A percentile compares a stretch with the other conserved stretches of the same genome.
These are phyloP conservation scores for Mycena pura DNA, from an alignment of 768 basidiomycete genomes.

Conservation along the genomic window DNA sequence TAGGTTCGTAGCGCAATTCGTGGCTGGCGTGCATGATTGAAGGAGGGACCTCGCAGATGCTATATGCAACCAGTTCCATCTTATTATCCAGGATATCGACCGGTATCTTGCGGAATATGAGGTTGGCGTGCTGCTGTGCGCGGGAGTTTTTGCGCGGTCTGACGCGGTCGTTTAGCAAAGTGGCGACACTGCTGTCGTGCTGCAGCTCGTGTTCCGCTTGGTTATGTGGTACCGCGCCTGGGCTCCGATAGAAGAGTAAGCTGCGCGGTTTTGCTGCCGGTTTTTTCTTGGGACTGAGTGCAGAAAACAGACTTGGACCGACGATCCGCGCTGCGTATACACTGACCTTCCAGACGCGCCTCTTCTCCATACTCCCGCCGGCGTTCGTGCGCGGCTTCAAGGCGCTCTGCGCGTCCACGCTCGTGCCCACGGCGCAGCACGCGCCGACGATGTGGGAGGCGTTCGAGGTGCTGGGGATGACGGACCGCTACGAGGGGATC, in stretches of 20 bases:
- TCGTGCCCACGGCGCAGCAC: slow-evolving; percentile 41
- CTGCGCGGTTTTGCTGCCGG: slow-evolving; percentile 23
- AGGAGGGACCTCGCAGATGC: slow-evolving; percentile 53
- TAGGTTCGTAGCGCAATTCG: slow-evolving; percentile 54
- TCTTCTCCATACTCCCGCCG: slow-evolving; percentile 75
- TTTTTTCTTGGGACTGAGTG: slow-evolving; percentile 8
- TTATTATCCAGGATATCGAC: slow-evolving; percentile 67
- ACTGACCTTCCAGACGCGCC: slow-evolving; percentile 73
- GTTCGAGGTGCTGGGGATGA: slow-evolving; percentile 74
- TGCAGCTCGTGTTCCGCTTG: slow-evolving; percentile 62
- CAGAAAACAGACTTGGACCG: slow-evolving; percentile 59
- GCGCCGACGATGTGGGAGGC: slow-evolving; percentile 56
- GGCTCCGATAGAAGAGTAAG: slow-evolving; percentile 71
- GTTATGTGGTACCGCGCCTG: slow-evolving; percentile 80
- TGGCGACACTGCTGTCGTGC: slow-evolving; percentile 55
- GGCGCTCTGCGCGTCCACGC: slow-evolving; percentile 64
- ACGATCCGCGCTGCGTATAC: slow-evolving; percentile 68
- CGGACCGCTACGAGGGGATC: slow-evolving; percentile 84
- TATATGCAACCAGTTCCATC: slow-evolving; percentile 61
- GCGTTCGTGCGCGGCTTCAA: slow-evolving; percentile 75
- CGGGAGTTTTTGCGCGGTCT: neutral
- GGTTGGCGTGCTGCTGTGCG: slow-evolving; percentile 39
- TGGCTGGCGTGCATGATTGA: neutral
- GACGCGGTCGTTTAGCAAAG: slow-evolving; percentile 42
- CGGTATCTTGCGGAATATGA: slow-evolving; percentile 66